Percentiles rank a stretch among this genome's conserved stretches.
phyloP scores from a whole-genome alignment of 176 grass and related monocot genomes.

The Triticum timopheevii region DNA sequence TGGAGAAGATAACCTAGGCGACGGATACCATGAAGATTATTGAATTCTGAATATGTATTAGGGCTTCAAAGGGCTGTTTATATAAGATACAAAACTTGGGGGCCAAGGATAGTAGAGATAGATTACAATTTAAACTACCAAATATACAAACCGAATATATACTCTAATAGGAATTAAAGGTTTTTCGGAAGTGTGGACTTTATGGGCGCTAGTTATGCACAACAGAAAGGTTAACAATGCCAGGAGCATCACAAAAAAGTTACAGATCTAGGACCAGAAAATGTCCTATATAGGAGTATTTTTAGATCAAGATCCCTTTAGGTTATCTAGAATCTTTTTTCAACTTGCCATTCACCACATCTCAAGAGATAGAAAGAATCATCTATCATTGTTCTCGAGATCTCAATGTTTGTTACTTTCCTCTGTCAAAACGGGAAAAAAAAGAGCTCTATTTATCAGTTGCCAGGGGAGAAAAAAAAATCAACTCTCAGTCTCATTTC shows the following conservation, averaged over 20 bases:
- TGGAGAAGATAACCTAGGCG: too few species aligned
- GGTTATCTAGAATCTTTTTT: slow-evolving; percentile 16
- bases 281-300: not conserved
- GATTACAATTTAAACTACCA: too few species aligned
- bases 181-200: not conserved
- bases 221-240: not conserved
- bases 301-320: slow-evolving; percentile 8
- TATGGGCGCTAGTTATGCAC: not conserved
- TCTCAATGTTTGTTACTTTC: not conserved
- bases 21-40: too few species aligned
- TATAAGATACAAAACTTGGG: too few species aligned
- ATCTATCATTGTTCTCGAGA: not conserved
- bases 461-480: not conserved
- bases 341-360: not conserved
- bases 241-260: not conserved
- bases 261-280: not conserved
- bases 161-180: not conserved
- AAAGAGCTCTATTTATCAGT: not conserved
- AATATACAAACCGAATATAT: too few species aligned
- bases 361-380: not conserved
- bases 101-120: too few species aligned
- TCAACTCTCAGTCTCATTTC: too few species aligned
- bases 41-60: too few species aligned
- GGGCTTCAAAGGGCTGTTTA: too few species aligned
- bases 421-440: not conserved